Evolutionary conservation across 768 basidiomycete genomes (phyloP), one percentile per base, ranked within the genome.

Genomic region (Kwoniella europaea): DNA sequence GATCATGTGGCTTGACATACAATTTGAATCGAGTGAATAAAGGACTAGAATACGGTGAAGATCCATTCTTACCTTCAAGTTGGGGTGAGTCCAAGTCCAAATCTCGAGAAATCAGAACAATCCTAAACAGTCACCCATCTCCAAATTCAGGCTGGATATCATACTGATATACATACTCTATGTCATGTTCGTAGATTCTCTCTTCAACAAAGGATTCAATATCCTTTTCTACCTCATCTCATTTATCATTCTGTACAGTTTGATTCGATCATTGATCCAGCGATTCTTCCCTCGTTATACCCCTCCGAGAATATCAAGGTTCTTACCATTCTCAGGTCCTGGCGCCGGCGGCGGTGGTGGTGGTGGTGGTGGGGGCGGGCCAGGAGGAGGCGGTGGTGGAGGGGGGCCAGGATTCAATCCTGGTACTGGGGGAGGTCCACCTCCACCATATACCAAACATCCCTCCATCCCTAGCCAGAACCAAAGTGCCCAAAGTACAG

Each of bases 1-100:
- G 91, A 18, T 94, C 93, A 16, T 98, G 94, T 82, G 90, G 90
- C 7, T 85, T 98, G 64, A 89, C 93, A 70, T 98, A 97, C 79
- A 87, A 88, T 58, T 88, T 98, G 2, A 88, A 92, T 20, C 88
- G 90, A 62, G 85, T 94, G 12, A 64, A 79, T 44, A 50, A 42
- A 12, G 73, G 65, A n/a, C 52, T 81, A 24, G 77, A 76, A 63
- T 63, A 69, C 12, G 79, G 76, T 22, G 68, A 70, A 46, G 41
- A 74, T 61, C 73, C 76, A 18, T 46, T 13, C 10, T 18, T 77
- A 18, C 71, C 69, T 15, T 65, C 66, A 5, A 68, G 24, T 27
- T 50, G 42, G 35, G 71, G 73, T 73, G 43, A 42, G 72, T 74
- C 13, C 4, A 7, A 12, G 29, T 3, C 35, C 41, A 55, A 65